Evolutionary conservation across 257 asterid species (phyloP).

Genomic region (Capsicum baccatum): DNA sequence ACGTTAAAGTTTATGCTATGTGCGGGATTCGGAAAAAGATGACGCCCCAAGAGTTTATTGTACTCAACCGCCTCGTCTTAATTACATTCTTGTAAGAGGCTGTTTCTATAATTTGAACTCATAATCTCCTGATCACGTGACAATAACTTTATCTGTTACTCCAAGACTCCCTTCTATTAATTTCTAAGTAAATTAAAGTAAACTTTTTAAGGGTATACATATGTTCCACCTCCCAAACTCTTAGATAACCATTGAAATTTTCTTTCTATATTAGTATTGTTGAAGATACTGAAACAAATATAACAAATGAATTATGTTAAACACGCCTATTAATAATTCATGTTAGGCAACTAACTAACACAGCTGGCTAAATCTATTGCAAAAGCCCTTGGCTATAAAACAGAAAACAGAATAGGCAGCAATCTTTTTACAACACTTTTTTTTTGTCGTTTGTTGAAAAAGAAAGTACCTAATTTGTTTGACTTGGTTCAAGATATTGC

Average conservation of each 20-base stretch:
- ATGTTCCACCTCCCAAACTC: not conserved
- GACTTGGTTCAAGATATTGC: conserved; percentile 3
- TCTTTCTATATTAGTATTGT: not conserved
- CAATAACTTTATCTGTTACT: too few relatives aligned
- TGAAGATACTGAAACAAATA: not conserved
- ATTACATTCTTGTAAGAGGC: too few relatives aligned
- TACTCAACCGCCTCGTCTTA: too few relatives aligned
- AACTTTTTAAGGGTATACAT: not conserved
- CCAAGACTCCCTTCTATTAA: too few relatives aligned
- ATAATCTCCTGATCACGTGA: too few relatives aligned
- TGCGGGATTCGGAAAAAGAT: too few relatives aligned
- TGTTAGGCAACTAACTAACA: not conserved
- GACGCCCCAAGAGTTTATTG: too few relatives aligned
- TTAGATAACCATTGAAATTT: not conserved
- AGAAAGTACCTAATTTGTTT: not conserved
- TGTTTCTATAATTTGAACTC: too few relatives aligned
- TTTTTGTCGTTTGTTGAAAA: not conserved
- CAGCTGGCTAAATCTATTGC: conserved; percentile 7
- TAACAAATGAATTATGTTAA: not conserved
- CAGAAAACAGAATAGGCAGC: not conserved
- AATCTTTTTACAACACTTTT: not conserved
- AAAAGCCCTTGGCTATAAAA: not conserved
- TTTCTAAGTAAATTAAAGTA: not conserved
- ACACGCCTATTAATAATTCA: not conserved
- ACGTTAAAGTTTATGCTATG: too few relatives aligned